Evolutionary conservation across 1,284 basidiomycete species (phyloP), one percentile per base, ranked within the genome.

Genomic region (Schizopora paradoxa): DNA sequence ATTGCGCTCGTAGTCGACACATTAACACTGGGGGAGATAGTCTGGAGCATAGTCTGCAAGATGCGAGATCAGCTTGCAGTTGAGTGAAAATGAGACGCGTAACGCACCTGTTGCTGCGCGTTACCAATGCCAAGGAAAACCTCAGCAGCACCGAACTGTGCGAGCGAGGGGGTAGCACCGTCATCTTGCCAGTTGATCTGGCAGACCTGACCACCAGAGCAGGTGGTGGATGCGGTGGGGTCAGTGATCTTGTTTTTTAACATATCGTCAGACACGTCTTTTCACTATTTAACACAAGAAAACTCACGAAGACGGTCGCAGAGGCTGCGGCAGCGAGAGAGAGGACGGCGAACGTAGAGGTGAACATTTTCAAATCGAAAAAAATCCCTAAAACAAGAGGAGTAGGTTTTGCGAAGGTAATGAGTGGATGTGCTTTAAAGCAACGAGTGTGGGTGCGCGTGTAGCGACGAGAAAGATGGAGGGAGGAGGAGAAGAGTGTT

Each of bases 71-170:
- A 25, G 1, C 22, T 32, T 41, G 13, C n/a, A 16, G 32, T 26
- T 32, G 13, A 21, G 11, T 23, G 36, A 22, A 6, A 7, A 5
- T 7, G 41, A 7, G 5, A 46, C 51, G 3, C 14, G 22, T 29
- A 35, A 57, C 62, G 26, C 41, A 83, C 83, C 75, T 88, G 86
- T 52, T 76, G 66, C 14, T 58, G 61, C 28, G 67, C 61, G 58
- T 75, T 83, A 22, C 85, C 86, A 49, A 72, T 77, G 59, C 81
- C 91, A 60, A 94, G 73, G 44, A 76, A 79, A 49, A 91, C 68
- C 33, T 67, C 70, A 31, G 77, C 69, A 23, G 62, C 57, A 11
- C 89, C 88, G 48, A 87, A 85, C 1, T 69, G 56, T 16, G 63
- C 54, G 29, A 91, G 73, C 21, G 67, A 56, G 5, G 88, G 84